These are phyloP conservation scores for Candida pseudoviswanathii DNA, from an alignment of 1,139 yeast genomes.

Conservation along the genomic window DNA sequence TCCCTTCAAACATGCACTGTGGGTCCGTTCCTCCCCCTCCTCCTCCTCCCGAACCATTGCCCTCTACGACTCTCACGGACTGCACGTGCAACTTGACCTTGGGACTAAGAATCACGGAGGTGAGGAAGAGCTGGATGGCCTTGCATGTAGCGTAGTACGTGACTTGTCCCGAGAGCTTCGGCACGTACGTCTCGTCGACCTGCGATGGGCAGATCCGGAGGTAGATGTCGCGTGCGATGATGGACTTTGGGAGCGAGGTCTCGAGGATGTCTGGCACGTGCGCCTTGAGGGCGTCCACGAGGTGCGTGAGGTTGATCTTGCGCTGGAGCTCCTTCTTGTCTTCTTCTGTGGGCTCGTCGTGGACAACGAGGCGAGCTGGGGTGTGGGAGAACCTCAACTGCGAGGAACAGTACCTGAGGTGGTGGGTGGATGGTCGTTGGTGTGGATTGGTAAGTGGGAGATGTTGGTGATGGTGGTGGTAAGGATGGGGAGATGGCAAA, in stretches of 20 bases:
- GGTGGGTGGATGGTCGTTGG: too few relatives aligned
- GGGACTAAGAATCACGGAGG: constrained; percentile 56
- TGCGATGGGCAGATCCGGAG: constrained; percentile 67
- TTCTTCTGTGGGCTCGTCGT: constrained; percentile 3
- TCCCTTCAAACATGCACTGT: constrained; percentile 37
- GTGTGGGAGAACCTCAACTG: background rate
- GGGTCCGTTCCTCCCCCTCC: constrained; percentile 28
- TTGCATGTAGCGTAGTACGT: constrained; percentile 58
- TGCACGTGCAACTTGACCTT: constrained; percentile 53
- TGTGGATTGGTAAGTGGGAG: too few relatives aligned
- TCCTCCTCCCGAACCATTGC: too few relatives aligned
- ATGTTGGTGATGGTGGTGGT: too few relatives aligned
- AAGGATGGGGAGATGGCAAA: background rate
- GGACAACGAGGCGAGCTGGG: background rate
- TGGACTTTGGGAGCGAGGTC: constrained; percentile 48
- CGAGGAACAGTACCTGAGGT: background rate
- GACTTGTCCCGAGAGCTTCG: constrained; percentile 60
- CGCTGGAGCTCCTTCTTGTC: constrained; percentile 17
- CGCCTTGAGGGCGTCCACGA: constrained; percentile 51
- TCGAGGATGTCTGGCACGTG: constrained; percentile 62
- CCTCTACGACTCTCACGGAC: constrained; percentile 38
- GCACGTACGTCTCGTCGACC: constrained; percentile 51
- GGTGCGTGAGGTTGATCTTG: constrained; percentile 63
- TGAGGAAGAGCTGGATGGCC: constrained; percentile 55
- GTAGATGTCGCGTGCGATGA: constrained; percentile 54